phyloP scores from a whole-genome alignment of 441 rosid species.

The Euphorbia celastroides region DNA sequence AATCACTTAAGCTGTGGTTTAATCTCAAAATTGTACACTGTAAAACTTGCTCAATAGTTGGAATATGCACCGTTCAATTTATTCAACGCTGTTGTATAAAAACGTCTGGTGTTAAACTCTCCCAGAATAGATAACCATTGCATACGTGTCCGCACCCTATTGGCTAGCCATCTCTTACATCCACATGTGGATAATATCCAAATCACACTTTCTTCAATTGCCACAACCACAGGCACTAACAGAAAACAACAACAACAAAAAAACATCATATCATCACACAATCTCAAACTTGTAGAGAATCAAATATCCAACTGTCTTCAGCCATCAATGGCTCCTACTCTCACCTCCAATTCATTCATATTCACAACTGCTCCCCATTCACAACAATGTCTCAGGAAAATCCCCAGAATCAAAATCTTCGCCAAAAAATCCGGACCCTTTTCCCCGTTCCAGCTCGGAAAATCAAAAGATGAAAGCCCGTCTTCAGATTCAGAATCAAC shows the following conservation, averaged over 20 bases:
- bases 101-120: constrained; percentile 27
- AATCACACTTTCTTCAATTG: constrained; percentile 19
- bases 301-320: not conserved
- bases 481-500: constrained; percentile 26
- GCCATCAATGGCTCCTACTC: constrained; percentile 50
- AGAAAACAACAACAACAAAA: constrained; percentile 14
- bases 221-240: constrained; percentile 14
- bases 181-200: constrained; percentile 43
- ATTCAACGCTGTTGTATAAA: not conserved
- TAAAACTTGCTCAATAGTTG: too few species aligned
- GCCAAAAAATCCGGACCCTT: constrained; percentile 50
- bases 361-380: constrained; percentile 38
- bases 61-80: too few species aligned
- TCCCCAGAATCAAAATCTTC: constrained; percentile 36
- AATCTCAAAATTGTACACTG: too few species aligned
- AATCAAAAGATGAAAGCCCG: constrained; percentile 25
- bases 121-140: constrained; percentile 35
- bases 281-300: not conserved
- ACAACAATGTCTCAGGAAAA: constrained; percentile 26
- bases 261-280: constrained; percentile 10
- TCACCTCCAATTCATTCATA: constrained; percentile 65
- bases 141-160: constrained; percentile 47
- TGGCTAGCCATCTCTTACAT: constrained; percentile 29
- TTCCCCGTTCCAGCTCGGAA: constrained; percentile 44
- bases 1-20: too few species aligned